These are phyloP conservation scores for Diplotaxis tenuifolia DNA, from an alignment of 345 rosid species.

Conservation along the genomic window DNA sequence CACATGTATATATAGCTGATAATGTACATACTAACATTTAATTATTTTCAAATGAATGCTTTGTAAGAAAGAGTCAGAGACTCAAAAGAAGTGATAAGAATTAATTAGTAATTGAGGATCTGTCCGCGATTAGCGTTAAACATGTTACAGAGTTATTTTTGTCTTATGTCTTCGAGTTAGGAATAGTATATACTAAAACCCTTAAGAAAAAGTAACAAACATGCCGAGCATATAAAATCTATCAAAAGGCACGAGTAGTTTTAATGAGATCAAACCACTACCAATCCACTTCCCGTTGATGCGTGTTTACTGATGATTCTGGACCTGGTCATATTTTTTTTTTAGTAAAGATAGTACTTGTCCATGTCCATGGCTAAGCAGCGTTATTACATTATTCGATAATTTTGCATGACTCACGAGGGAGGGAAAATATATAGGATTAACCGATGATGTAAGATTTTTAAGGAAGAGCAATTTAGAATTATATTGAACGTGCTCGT, in stretches of 20 bases:
- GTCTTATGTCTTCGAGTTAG: not conserved
- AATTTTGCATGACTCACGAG: not conserved
- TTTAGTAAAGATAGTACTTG: too few species aligned
- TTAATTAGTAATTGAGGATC: not conserved
- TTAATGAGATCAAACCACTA: not conserved
- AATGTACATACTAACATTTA: not conserved
- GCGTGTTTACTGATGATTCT: not conserved
- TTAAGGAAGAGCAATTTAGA: not conserved
- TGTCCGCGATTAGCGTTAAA: not conserved
- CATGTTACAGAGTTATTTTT: not conserved
- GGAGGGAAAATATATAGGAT: not conserved
- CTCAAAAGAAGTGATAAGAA: not conserved
- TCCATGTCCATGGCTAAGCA: too few species aligned
- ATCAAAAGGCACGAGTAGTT: not conserved
- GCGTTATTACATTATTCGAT: too few species aligned
- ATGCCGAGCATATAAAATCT: not conserved
- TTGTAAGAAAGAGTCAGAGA: not conserved
- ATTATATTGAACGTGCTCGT: not conserved
- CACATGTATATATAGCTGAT: not conserved
- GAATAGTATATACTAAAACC: not conserved
- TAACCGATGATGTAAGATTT: not conserved
- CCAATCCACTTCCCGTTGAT: slow-evolving; percentile 4
- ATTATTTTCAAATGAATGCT: not conserved
- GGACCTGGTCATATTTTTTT: not conserved
- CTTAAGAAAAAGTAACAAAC: not conserved